Conservation (phyloP, 1,284 basidiomycete species). For the Malassezia sp. region DNA sequence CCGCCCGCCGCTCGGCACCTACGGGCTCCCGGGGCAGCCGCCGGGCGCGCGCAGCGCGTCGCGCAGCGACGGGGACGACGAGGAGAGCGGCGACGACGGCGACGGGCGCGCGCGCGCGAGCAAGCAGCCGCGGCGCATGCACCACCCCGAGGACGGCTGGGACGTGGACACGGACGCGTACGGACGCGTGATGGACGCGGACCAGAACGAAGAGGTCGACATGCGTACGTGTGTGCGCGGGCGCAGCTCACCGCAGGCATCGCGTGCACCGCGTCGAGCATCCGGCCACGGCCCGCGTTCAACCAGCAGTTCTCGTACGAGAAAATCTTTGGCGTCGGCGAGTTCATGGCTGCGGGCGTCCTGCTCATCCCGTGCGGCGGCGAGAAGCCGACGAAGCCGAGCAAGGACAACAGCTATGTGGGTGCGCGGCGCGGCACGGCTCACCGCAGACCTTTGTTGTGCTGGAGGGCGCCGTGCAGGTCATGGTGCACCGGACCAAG, state of each 20-base stretch:
- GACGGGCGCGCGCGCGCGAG: slow-evolving; percentile 38
- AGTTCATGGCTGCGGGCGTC: slow-evolving; percentile 80
- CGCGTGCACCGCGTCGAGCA: slow-evolving; percentile 60
- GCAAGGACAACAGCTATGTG: slow-evolving; percentile 91
- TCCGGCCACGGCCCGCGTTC: slow-evolving; percentile 52
- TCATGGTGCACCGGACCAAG: slow-evolving; percentile 66
- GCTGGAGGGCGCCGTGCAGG: slow-evolving; percentile 63
- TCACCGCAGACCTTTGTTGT: slow-evolving; percentile 30
- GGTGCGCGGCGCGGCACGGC: too few species aligned
- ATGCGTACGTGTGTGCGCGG: too few species aligned
- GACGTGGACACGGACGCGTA: slow-evolving; percentile 64
- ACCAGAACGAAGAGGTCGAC: slow-evolving; percentile 55
- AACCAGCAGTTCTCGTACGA: slow-evolving; percentile 69
- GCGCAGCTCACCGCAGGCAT: slow-evolving; percentile 56
- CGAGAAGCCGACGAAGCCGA: slow-evolving; percentile 72
- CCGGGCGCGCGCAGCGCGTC: not conserved
- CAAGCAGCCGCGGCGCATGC: slow-evolving; percentile 32
- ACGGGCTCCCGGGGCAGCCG: not conserved
- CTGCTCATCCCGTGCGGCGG: slow-evolving; percentile 65
- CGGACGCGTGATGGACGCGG: slow-evolving; percentile 62
- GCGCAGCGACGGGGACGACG: not conserved
- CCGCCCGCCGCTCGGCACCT: not conserved
- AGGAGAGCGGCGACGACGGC: slow-evolving; percentile 43
- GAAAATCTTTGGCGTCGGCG: slow-evolving; percentile 85
- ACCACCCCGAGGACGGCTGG: slow-evolving; percentile 58